Conservation (phyloP, 495 filamentous ascomycete genomes). For the Aspergillus saccharolyticus region DNA sequence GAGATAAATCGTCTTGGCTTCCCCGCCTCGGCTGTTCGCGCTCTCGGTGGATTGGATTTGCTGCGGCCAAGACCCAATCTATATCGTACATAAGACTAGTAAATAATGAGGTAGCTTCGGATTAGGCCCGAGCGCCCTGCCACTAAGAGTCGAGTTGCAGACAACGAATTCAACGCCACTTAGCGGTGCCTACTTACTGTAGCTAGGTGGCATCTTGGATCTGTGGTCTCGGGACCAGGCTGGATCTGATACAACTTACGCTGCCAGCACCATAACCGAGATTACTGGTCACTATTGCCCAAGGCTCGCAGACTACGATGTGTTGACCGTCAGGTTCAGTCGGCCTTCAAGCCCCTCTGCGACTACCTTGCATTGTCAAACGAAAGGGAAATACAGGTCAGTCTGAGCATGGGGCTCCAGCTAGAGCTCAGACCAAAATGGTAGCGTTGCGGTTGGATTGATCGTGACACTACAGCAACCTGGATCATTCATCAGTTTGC, state of each 20-base stretch:
- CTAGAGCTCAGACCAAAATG: not conserved
- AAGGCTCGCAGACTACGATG: conserved; percentile 8
- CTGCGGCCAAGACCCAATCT: not conserved
- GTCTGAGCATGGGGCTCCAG: not conserved
- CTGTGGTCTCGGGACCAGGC: conserved; percentile 4
- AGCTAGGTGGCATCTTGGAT: too few species aligned
- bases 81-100: not conserved
- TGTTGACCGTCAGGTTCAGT: not conserved
- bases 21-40: not conserved
- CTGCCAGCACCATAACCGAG: not conserved
- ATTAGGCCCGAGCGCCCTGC: conserved; percentile 17
- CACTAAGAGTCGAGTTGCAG: not conserved
- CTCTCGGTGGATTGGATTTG: not conserved
- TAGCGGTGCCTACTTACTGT: too few species aligned
- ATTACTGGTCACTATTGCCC: not conserved
- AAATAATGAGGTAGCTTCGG: not conserved
- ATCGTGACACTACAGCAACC: conserved; percentile 2
- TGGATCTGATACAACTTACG: conserved; percentile 6
- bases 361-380: not conserved
- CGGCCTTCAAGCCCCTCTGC: not conserved
- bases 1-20: not conserved
- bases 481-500: not conserved
- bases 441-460: conserved; percentile 1
- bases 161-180: too few species aligned
- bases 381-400: too few species aligned